phyloP scores from a whole-genome alignment of 2,329 filamentous ascomycete genomes.

The Aspergillus sp. region DNA sequence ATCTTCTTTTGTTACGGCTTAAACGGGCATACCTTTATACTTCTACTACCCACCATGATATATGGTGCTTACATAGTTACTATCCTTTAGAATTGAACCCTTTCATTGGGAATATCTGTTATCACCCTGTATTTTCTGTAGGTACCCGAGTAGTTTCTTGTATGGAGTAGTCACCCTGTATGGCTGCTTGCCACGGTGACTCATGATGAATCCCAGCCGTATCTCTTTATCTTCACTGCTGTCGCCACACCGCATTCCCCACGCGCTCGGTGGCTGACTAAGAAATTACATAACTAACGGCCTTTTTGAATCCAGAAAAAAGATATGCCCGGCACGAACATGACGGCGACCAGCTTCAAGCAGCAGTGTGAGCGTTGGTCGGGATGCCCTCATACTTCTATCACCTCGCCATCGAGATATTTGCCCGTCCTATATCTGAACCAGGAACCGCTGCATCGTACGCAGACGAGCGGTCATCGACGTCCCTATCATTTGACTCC shows the following conservation, averaged over 20 bases:
- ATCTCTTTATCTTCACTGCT: too few relatives aligned
- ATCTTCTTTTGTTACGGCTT: constrained; percentile 11
- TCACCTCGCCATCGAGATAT: constrained; percentile 54
- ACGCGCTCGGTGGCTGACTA: constrained; percentile 3
- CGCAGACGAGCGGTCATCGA: constrained; percentile 7
- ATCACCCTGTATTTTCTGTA: not conserved
- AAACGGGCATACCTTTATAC: constrained; percentile 12
- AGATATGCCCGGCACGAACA: too few relatives aligned
- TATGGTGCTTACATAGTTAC: constrained; percentile 13
- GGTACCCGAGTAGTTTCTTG: not conserved
- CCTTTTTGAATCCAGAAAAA: not conserved
- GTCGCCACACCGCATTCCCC: constrained; percentile 1
- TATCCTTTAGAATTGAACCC: constrained; percentile 7
- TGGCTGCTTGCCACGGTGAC: constrained; percentile 1
- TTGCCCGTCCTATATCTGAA: constrained; percentile 29
- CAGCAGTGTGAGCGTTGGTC: constrained; percentile 20
- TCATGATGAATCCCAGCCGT: too few relatives aligned
- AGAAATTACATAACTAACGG: constrained; percentile 2
- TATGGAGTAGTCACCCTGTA: not conserved
- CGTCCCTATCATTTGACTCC: constrained; percentile 25
- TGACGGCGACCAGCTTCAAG: too few relatives aligned
- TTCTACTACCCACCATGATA: constrained; percentile 9
- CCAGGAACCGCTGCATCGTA: constrained; percentile 4
- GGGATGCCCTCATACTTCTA: constrained; percentile 57
- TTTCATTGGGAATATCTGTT: not conserved